A percentile compares a stretch with the other conserved stretches of the same genome.
phyloP scores from a whole-genome alignment of 2,329 filamentous ascomycete species.

The Arthrobotrys iridis region DNA sequence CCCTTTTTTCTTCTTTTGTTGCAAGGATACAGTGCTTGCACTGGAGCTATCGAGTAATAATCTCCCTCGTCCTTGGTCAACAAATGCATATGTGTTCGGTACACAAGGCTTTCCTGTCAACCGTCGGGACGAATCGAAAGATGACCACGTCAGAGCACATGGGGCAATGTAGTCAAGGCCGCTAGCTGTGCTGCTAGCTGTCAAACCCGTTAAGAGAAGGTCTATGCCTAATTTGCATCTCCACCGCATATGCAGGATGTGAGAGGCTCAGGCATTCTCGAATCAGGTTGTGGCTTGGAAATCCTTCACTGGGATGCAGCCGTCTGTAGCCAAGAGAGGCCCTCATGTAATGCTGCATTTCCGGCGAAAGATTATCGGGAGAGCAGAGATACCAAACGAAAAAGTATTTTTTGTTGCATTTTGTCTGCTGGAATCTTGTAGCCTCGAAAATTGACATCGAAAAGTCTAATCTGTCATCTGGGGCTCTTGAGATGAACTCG shows the following conservation, averaged over 20 bases:
- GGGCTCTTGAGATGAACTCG: not conserved
- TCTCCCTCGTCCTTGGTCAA: not conserved
- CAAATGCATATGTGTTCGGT: slow-evolving; percentile 14
- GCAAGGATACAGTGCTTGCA: not conserved
- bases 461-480: slow-evolving; percentile 9
- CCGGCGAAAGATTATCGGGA: not conserved
- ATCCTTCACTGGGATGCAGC: slow-evolving; percentile 7
- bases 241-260: slow-evolving; percentile 20
- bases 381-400: not conserved
- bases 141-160: slow-evolving; percentile 17
- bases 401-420: slow-evolving; percentile 17
- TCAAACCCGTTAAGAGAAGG: slow-evolving; percentile 20
- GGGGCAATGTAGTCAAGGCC: not conserved
- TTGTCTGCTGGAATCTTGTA: not conserved
- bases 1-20: not conserved
- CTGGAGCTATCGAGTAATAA: not conserved
- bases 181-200: slow-evolving; percentile 9
- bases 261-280: slow-evolving; percentile 9
- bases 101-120: slow-evolving; percentile 16
- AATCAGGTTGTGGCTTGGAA: not conserved
- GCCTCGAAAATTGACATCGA: slow-evolving; percentile 7
- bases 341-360: slow-evolving; percentile 3
- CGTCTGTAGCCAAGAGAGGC: slow-evolving; percentile 14
- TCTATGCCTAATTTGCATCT: slow-evolving; percentile 13
- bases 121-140: not conserved